Conservation (phyloP, 148 eudicot genomes). For the Vaccinium myrtillus region DNA sequence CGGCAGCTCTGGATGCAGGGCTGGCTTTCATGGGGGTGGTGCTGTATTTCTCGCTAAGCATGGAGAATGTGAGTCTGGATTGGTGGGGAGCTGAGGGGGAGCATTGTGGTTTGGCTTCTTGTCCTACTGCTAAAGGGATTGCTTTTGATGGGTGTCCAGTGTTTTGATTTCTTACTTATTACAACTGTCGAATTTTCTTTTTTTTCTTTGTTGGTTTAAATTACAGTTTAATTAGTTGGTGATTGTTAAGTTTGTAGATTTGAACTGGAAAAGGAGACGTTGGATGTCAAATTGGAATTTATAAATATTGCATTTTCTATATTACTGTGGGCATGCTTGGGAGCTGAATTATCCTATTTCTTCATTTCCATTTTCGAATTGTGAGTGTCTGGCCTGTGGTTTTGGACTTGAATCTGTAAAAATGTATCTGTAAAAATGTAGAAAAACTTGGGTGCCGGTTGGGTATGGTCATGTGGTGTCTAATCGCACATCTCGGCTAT, state of each 20-base stretch:
- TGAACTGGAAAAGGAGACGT: neutral
- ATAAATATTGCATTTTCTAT: no score
- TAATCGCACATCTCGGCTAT: no score
- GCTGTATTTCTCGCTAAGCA: slow-evolving; percentile 35
- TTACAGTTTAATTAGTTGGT: neutral
- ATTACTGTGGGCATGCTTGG: neutral
- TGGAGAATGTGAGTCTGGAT: slow-evolving; percentile 11
- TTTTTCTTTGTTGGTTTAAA: neutral
- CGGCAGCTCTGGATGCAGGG: slow-evolving; percentile 65
- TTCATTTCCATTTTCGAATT: neutral
- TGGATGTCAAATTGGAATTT: neutral
- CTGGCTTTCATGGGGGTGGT: slow-evolving; percentile 54
- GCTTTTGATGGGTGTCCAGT: slow-evolving; percentile 49
- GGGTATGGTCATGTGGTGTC: no score
- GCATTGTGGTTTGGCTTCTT: slow-evolving; percentile 42
- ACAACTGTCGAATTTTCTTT: neutral
- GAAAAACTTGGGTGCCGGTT: no score
- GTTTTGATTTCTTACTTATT: slow-evolving; percentile 5
- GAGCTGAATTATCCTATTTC: neutral
- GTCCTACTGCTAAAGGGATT: slow-evolving; percentile 55
- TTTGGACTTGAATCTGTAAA: neutral
- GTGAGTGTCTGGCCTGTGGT: neutral
- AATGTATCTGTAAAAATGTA: neutral
- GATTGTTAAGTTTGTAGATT: neutral
- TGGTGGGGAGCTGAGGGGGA: slow-evolving; percentile 59